Conservation (phyloP, 148 eudicot genomes). For the Cornus florida region DNA sequence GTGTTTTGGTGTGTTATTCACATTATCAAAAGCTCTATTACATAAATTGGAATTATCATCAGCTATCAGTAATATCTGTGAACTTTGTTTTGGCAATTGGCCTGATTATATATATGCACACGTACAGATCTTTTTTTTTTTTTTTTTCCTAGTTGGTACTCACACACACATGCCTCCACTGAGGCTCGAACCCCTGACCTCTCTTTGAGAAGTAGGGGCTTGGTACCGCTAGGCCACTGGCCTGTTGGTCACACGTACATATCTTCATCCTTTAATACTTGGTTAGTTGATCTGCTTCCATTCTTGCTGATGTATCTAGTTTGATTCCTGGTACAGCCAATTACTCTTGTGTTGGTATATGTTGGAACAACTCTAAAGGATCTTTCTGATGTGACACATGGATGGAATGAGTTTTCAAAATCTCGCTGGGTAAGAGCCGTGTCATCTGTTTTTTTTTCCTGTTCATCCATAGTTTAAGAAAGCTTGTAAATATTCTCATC, state of each 20-base stretch:
- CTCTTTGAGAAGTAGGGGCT: no score
- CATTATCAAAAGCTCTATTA: background rate
- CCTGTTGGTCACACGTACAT: no score
- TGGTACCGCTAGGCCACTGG: no score
- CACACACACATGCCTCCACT: no score
- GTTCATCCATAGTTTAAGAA: background rate
- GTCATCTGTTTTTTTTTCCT: conserved; percentile 2
- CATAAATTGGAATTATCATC: background rate
- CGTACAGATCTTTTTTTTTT: no score
- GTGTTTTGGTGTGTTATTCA: background rate
- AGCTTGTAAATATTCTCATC: background rate
- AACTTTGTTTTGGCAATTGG: no score
- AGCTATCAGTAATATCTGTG: background rate
- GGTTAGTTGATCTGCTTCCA: conserved; percentile 3
- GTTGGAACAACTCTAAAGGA: conserved; percentile 85
- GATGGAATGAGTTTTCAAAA: conserved; percentile 69
- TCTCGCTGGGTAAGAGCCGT: conserved; percentile 68
- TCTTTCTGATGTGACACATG: conserved; percentile 85
- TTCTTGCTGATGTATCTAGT: conserved; percentile 1
- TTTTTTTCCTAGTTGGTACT: no score
- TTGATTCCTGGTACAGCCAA: conserved; percentile 57
- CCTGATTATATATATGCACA: no score
- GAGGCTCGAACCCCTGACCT: no score
- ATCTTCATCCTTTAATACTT: background rate
- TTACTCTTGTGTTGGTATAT: conserved; percentile 77